Conservation (phyloP, 495 filamentous ascomycete genomes). For the Lasiosphaeriaceae sp. region DNA sequence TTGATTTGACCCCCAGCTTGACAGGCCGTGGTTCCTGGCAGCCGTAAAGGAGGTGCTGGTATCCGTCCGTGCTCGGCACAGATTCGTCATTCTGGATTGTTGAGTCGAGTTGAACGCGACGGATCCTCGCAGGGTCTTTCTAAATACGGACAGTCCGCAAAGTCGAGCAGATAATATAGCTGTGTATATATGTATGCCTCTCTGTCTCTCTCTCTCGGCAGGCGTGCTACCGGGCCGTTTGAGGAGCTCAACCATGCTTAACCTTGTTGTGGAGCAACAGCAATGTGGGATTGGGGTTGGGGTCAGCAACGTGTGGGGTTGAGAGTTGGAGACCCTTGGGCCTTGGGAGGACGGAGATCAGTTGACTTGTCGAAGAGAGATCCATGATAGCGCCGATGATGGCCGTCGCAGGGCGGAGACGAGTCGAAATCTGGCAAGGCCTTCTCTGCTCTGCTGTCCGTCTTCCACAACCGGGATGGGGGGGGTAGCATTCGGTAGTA, state of each 20-base stretch:
- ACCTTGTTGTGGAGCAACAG: too few species aligned
- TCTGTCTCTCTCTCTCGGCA: background rate
- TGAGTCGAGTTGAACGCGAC: background rate
- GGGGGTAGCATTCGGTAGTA: constrained; percentile 15
- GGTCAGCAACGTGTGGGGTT: constrained; percentile 22
- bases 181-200: too few species aligned
- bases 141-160: constrained; percentile 5
- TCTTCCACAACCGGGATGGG: constrained; percentile 4
- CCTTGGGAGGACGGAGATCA: constrained; percentile 5
- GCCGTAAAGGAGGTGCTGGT: background rate
- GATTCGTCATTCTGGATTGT: constrained; percentile 15
- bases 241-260: constrained; percentile 5
- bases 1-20: constrained; percentile 8
- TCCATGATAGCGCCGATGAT: background rate
- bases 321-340: constrained; percentile 16
- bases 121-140: background rate
- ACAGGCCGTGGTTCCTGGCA: constrained; percentile 16
- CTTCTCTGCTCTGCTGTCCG: too few species aligned
- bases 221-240: constrained; percentile 20
- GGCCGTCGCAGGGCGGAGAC: background rate
- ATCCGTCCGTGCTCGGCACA: constrained; percentile 9
- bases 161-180: too few species aligned
- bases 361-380: constrained; percentile 9
- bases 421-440: background rate
- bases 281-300: constrained; percentile 8